These are phyloP conservation scores for Colletotrichum sidae DNA, from an alignment of 2,329 filamentous ascomycete species.

Conservation along the genomic window DNA sequence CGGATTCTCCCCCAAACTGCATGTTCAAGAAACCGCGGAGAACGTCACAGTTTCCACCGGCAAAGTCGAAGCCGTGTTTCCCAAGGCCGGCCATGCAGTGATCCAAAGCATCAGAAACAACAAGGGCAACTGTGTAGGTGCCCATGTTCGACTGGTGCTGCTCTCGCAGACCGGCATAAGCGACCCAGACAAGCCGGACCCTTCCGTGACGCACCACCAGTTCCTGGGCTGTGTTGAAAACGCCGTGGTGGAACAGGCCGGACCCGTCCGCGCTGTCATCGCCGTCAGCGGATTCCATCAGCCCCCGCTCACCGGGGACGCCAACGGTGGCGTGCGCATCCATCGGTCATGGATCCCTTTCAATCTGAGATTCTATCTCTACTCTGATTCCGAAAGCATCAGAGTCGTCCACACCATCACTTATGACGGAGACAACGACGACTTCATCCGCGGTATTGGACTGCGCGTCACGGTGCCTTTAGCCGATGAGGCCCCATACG, in stretches of 20 bases:
- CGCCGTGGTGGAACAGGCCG: too few species aligned
- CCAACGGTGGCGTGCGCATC: too few species aligned
- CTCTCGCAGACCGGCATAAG: not conserved
- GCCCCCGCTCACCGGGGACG: too few species aligned
- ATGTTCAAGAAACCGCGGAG: not conserved
- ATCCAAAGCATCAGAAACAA: not conserved
- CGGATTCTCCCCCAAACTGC: too few species aligned
- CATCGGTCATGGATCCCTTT: conserved; percentile 60
- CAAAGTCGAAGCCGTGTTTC: not conserved
- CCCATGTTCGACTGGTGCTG: not conserved
- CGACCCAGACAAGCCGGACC: not conserved
- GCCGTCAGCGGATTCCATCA: too few species aligned
- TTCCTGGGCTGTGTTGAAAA: too few species aligned
- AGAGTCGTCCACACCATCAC: conserved; percentile 65
- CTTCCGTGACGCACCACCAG: too few species aligned
- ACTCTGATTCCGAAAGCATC: conserved; percentile 66
- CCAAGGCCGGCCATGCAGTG: not conserved
- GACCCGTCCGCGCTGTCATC: too few species aligned
- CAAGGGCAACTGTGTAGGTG: not conserved
- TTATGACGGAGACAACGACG: conserved; percentile 61
- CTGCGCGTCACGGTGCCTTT: conserved; percentile 67
- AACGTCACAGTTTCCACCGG: not conserved
- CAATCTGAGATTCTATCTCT: conserved; percentile 68
- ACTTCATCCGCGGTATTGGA: conserved; percentile 66
- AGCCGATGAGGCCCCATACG: conserved; percentile 61